Percentiles rank a stretch among this genome's conserved stretches.
phyloP scores from a whole-genome alignment of 164 flowering plant species.

The Brasenia schreberi region DNA sequence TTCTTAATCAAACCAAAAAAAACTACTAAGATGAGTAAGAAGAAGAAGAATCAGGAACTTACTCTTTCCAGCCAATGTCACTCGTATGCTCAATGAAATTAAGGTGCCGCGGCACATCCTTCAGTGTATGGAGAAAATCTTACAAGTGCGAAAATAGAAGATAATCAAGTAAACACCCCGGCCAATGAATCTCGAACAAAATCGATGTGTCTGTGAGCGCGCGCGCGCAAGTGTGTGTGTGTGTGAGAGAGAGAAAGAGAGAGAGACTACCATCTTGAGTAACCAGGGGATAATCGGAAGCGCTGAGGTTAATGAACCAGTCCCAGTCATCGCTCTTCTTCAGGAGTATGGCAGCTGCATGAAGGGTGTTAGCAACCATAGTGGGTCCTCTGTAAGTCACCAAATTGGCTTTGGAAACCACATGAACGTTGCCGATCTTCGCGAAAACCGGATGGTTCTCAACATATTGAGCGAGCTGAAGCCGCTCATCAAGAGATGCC shows the following conservation, averaged over 20 bases:
- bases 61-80: conserved; percentile 92
- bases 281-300: conserved; percentile 81
- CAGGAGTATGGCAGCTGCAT: conserved; percentile 63
- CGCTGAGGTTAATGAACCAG: conserved; percentile 82
- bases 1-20: neutral
- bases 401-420: conserved; percentile 44
- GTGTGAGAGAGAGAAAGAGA: neutral
- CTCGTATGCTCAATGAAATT: conserved; percentile 88
- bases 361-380: conserved; percentile 75
- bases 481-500: conserved; percentile 42
- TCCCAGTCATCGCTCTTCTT: conserved; percentile 71
- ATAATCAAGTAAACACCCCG: neutral
- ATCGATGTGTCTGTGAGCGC: too few species aligned
- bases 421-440: conserved; percentile 51
- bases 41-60: conserved; percentile 10
- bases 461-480: conserved; percentile 40
- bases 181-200: neutral
- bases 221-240: too few species aligned
- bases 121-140: conserved; percentile 60
- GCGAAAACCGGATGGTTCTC: conserved; percentile 26
- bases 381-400: conserved; percentile 82
- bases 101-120: conserved; percentile 43
- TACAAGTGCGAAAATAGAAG: conserved; percentile 1
- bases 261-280: conserved; percentile 68
- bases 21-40: neutral